A percentile compares a stretch with the other conserved stretches of the same genome.
phyloP scores from a whole-genome alignment of 2,329 filamentous ascomycete genomes.

The Alternaria dauci region DNA sequence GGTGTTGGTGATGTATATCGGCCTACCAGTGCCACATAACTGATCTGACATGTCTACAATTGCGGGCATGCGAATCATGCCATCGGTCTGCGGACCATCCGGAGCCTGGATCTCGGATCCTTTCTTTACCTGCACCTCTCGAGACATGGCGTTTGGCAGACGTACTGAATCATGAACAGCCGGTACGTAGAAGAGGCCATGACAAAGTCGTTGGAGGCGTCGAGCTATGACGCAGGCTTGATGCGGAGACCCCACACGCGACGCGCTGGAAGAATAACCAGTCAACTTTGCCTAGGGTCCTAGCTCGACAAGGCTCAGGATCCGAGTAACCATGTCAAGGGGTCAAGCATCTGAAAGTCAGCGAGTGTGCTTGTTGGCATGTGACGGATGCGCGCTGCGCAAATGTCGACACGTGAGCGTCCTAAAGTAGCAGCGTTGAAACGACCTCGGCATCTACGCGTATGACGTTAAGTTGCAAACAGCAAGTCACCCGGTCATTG shows the following conservation, averaged over 20 bases:
- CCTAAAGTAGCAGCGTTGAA: slow-evolving; percentile 1
- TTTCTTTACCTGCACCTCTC: slow-evolving; percentile 43
- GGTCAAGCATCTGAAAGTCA: slow-evolving; percentile 21
- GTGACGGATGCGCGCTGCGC: slow-evolving; percentile 11
- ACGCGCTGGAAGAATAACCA: neutral
- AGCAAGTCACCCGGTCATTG: slow-evolving; percentile 34
- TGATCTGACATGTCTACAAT: slow-evolving; percentile 70
- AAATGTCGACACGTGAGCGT: slow-evolving; percentile 22
- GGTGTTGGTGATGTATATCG: neutral
- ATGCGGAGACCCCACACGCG: slow-evolving; percentile 19
- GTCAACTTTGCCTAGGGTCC: neutral
- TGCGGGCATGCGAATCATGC: slow-evolving; percentile 63
- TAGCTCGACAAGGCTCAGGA: neutral
- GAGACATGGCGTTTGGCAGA: slow-evolving; percentile 23
- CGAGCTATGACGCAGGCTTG: slow-evolving; percentile 9
- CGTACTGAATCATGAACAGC: neutral
- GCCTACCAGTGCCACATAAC: slow-evolving; percentile 70
- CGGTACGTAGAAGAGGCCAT: neutral
- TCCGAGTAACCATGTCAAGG: slow-evolving; percentile 1
- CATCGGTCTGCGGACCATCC: slow-evolving; percentile 58
- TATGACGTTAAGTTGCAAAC: slow-evolving; percentile 42
- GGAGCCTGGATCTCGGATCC: slow-evolving; percentile 41
- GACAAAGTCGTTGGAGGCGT: neutral
- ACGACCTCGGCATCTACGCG: slow-evolving; percentile 39
- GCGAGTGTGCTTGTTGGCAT: slow-evolving; percentile 21